Percentiles rank a stretch among this genome's conserved stretches.
phyloP scores from a whole-genome alignment of 2,329 filamentous ascomycete species.

The Pseudogymnoascus sp. region DNA sequence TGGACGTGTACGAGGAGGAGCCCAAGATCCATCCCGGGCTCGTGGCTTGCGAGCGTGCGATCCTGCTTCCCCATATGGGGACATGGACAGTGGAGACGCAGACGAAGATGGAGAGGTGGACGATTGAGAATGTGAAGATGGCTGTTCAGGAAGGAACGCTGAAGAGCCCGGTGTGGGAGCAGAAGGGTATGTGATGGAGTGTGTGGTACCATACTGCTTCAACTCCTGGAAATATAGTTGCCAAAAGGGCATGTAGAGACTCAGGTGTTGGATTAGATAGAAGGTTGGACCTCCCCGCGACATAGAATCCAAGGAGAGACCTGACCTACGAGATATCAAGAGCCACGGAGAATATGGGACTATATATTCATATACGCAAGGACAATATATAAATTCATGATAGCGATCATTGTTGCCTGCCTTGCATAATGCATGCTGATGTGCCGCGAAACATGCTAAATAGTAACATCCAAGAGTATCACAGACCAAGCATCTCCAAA shows the following conservation, averaged over 20 bases:
- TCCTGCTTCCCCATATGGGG: conserved; percentile 78
- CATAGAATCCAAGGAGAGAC: background rate
- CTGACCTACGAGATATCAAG: background rate
- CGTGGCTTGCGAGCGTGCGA: conserved; percentile 58
- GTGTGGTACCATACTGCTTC: background rate
- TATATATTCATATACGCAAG: background rate
- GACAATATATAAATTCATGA: background rate
- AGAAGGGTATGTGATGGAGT: conserved; percentile 38
- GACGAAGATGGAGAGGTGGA: conserved; percentile 65
- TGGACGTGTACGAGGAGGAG: conserved; percentile 80
- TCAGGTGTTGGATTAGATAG: background rate
- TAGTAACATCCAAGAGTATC: background rate
- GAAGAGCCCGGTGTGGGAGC: conserved; percentile 64
- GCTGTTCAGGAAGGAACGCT: conserved; percentile 55
- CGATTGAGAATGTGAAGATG: conserved; percentile 58
- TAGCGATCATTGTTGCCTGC: background rate
- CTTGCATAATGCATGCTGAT: background rate
- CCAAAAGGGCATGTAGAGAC: background rate
- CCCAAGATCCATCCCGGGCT: conserved; percentile 67
- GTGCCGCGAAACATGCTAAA: background rate
- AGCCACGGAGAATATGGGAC: background rate
- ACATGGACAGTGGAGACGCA: conserved; percentile 64
- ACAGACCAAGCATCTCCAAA: background rate
- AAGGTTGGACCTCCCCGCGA: background rate
- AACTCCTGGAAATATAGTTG: background rate